A percentile compares a stretch with the other conserved stretches of the same genome.
Evolutionary conservation across 2,329 filamentous ascomycete genomes (phyloP).

Genomic region (Penicillium sumatraense): DNA sequence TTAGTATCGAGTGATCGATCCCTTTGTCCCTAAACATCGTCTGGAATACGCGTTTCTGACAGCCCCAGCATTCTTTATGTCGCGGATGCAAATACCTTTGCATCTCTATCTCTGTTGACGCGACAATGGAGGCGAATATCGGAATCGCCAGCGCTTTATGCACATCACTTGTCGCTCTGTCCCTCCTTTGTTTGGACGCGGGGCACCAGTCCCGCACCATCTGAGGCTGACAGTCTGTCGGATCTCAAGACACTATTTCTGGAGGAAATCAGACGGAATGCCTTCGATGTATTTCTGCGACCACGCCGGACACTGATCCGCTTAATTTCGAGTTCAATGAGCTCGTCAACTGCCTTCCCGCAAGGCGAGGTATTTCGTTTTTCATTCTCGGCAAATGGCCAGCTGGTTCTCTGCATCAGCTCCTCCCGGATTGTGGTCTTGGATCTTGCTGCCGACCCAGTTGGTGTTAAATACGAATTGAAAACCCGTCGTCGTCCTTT

Average conservation of each 20-base stretch:
- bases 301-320: slow-evolving; percentile 74
- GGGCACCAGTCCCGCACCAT: slow-evolving; percentile 36
- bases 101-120: slow-evolving; percentile 51
- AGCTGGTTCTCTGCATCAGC: slow-evolving; percentile 78
- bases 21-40: slow-evolving; percentile 1
- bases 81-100: slow-evolving; percentile 53
- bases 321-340: slow-evolving; percentile 81
- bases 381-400: slow-evolving; percentile 74
- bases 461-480: slow-evolving; percentile 74
- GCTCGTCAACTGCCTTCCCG: slow-evolving; percentile 77
- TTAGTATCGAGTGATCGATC: slow-evolving; percentile 17
- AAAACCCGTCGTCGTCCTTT: slow-evolving; percentile 77
- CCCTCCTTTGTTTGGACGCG: slow-evolving; percentile 46
- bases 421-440: slow-evolving; percentile 83
- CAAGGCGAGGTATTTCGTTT: slow-evolving; percentile 87
- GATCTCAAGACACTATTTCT: slow-evolving; percentile 69
- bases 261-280: slow-evolving; percentile 73
- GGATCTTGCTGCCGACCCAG: slow-evolving; percentile 63
- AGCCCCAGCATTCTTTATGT: slow-evolving; percentile 50
- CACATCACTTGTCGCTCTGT: slow-evolving; percentile 51
- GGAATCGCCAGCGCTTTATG: slow-evolving; percentile 50
- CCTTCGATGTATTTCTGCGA: slow-evolving; percentile 76
- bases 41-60: slow-evolving; percentile 24
- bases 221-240: slow-evolving; percentile 56
- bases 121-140: slow-evolving; percentile 50